These are phyloP conservation scores for Aspergillus ostianus DNA, from an alignment of 495 filamentous ascomycete species.

Conservation along the genomic window DNA sequence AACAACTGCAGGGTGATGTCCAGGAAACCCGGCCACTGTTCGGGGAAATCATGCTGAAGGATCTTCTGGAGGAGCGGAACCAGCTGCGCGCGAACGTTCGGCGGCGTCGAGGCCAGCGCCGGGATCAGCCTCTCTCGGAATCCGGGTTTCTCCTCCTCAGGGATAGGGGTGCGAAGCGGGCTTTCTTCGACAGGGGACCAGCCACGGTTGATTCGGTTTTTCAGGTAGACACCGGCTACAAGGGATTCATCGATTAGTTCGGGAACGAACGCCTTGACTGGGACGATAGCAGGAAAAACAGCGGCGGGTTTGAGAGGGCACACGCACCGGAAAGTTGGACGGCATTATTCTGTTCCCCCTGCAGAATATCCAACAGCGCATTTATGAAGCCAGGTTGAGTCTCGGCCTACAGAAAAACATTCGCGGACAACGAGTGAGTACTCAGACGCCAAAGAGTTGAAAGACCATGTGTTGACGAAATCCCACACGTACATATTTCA, in stretches of 20 bases:
- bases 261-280: neutral
- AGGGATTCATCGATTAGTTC: constrained; percentile 19
- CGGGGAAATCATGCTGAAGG: constrained; percentile 90
- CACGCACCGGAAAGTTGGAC: constrained; percentile 81
- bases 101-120: constrained; percentile 74
- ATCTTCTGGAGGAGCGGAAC: constrained; percentile 93
- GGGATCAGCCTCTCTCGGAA: constrained; percentile 87
- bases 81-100: constrained; percentile 82
- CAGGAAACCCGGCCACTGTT: constrained; percentile 89
- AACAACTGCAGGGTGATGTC: constrained; percentile 86
- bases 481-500: constrained; percentile 77
- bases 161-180: constrained; percentile 62
- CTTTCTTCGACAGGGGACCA: constrained; percentile 78
- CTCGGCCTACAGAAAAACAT: constrained; percentile 67
- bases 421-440: neutral
- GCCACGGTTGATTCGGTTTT: constrained; percentile 89
- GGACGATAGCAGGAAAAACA: constrained; percentile 11
- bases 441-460: neutral
- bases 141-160: constrained; percentile 83
- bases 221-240: constrained; percentile 92
- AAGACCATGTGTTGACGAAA: constrained; percentile 17
- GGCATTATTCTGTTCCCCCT: constrained; percentile 77
- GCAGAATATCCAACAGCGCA: constrained; percentile 84
- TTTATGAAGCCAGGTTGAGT: constrained; percentile 85
- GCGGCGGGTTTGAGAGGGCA: constrained; percentile 9